phyloP scores from a whole-genome alignment of 305 asterid species.

The Fraxinus albicans region DNA sequence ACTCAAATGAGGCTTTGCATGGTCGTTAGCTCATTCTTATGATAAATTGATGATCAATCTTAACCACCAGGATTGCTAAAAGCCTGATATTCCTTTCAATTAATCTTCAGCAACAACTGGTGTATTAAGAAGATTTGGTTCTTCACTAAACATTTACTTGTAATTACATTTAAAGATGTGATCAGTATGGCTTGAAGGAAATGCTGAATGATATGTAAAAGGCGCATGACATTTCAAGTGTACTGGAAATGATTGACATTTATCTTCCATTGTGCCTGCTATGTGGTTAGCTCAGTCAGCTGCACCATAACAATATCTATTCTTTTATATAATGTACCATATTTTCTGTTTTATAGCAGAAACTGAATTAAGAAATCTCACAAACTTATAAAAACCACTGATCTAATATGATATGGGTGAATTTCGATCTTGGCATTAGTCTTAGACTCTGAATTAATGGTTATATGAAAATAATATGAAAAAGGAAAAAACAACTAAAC shows the following conservation, averaged over 20 bases:
- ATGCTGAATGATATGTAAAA: background rate
- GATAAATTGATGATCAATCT: background rate
- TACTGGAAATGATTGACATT: background rate
- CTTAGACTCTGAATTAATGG: conserved; percentile 13
- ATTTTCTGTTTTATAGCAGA: background rate
- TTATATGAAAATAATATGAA: background rate
- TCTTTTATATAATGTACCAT: background rate
- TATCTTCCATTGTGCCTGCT: background rate
- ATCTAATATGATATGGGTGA: conserved; percentile 1
- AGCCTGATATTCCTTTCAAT: background rate
- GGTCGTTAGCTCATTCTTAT: background rate
- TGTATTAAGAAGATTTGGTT: background rate
- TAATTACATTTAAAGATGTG: background rate
- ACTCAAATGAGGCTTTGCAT: background rate
- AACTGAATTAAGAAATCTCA: background rate
- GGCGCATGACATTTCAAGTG: background rate
- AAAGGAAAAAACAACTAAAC: background rate
- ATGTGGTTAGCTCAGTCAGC: background rate
- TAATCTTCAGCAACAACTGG: background rate
- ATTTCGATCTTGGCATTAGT: conserved; percentile 5
- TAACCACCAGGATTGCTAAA: background rate
- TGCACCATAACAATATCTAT: background rate
- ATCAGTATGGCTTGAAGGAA: background rate
- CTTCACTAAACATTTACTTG: background rate
- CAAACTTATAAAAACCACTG: background rate